Evolutionary conservation across 345 rosid species (phyloP).

Genomic region (Eucalyptus marginata): DNA sequence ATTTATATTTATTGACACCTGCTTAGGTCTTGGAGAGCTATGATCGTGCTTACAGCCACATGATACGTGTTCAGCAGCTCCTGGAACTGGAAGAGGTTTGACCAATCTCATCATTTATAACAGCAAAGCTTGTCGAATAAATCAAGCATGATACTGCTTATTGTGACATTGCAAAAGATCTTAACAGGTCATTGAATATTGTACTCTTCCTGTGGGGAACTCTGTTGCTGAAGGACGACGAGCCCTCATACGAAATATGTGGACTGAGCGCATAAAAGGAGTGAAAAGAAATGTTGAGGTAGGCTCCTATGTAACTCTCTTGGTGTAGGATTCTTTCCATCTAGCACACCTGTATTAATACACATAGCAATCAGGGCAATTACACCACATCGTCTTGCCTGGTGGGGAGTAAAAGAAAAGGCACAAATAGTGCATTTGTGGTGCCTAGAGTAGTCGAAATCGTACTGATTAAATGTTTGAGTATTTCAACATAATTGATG

Average conservation of each 20-base stretch:
- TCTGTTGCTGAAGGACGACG: constrained; percentile 76
- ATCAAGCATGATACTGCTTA: neutral
- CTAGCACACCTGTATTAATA: neutral
- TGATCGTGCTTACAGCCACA: constrained; percentile 90
- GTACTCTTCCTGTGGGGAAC: constrained; percentile 71
- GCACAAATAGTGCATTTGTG: neutral
- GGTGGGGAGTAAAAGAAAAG: neutral
- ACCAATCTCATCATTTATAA: neutral
- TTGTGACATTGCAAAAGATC: neutral
- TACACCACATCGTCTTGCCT: neutral
- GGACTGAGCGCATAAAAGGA: constrained; percentile 97
- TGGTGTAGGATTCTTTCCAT: neutral
- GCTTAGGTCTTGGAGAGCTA: constrained; percentile 93
- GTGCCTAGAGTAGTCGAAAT: neutral
- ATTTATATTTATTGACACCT: neutral
- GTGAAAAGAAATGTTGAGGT: constrained; percentile 96
- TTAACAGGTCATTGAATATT: constrained; percentile 84
- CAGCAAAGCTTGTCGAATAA: neutral
- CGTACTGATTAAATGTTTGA: neutral
- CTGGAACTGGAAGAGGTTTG: constrained; percentile 95
- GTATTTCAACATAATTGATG: neutral
- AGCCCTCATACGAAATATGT: constrained; percentile 88
- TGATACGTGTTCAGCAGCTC: constrained; percentile 99
- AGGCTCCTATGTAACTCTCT: neutral
- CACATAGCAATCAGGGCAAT: neutral